Base-by-base conservation (phyloP, 2,329 filamentous ascomycete genomes). In the Ceratocystis albifundus region DNA sequence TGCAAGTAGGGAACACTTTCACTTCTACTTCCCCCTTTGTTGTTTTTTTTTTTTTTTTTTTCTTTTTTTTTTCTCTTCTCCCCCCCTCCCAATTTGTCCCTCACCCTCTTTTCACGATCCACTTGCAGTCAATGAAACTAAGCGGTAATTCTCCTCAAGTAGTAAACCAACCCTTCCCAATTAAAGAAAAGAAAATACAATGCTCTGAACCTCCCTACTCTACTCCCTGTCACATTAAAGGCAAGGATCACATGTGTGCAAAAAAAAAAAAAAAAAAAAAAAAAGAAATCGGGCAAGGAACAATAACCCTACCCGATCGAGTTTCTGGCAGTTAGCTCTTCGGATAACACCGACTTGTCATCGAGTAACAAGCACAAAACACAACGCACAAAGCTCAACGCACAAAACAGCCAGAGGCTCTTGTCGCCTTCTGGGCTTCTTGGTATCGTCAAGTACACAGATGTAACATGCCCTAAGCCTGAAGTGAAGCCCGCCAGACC, bases 311-410 rank as follows among this genome's bases (percentile, higher is more conserved):
- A 57, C 53, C 53, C 25, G 28, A 57, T 57, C 28, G 53, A 57
- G 53, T 55, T 55, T 55, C 50, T 55, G 50, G 50, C 50, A 55
- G 50, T n/a, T 32, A n/a, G 25, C 15, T 28, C 28, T n/a, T 57
- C 53, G 53, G 53, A 57, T 57, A 57, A 57, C 53, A 57, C 53
- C 53, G 53, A 57, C 53, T 57, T 57, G 53, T 57, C 53, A 57
- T 30, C 10, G 17, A 8, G 46, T 36, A 20, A 25, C 48, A 53
- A 25, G 48, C 20, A 53, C 48, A 25, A 53, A 53, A 53, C 48
- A 53, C n/a, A n/a, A n/a, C n/a, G n/a, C n/a, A n/a, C n/a, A n/a
- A n/a, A n/a, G n/a, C n/a, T n/a, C n/a, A n/a, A n/a, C n/a, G 48
- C 20, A 53, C 48, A 25, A 53, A 53, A 53, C 48, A 53, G 25